Percentiles rank a stretch among this genome's conserved stretches.
These are phyloP conservation scores for Escallonia rubra DNA, from an alignment of 129 eudicot genomes.

Conservation along the genomic window DNA sequence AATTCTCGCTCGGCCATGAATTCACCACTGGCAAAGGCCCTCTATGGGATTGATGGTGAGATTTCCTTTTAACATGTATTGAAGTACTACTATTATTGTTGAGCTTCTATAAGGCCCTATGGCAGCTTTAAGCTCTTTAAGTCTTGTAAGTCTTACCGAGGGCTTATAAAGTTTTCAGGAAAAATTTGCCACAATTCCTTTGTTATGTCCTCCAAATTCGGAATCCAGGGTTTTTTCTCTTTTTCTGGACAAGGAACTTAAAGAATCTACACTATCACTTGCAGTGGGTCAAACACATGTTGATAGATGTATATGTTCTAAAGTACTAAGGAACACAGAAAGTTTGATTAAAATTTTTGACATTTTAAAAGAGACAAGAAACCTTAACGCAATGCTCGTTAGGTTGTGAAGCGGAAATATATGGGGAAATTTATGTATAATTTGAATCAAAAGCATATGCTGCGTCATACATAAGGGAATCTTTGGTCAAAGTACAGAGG, in stretches of 20 bases:
- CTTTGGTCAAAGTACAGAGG: too few relatives aligned
- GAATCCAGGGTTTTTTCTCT: too few relatives aligned
- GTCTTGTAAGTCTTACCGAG: too few relatives aligned
- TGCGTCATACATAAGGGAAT: too few relatives aligned
- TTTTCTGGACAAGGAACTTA: not conserved
- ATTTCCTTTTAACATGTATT: constrained; percentile 2
- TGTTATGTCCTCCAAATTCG: too few relatives aligned
- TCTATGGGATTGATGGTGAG: constrained; percentile 86
- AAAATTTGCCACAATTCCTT: too few relatives aligned
- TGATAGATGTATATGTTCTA: not conserved
- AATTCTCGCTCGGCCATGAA: constrained; percentile 94
- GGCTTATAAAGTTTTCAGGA: too few relatives aligned
- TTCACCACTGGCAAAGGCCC: constrained; percentile 78
- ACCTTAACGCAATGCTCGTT: too few relatives aligned
- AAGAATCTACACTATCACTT: not conserved
- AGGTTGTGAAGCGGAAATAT: too few relatives aligned
- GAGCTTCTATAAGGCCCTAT: not conserved
- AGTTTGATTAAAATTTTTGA: not conserved
- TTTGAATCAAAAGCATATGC: too few relatives aligned
- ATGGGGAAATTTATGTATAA: too few relatives aligned
- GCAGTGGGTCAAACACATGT: not conserved
- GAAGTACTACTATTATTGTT: not conserved
- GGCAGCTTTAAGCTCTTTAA: not conserved
- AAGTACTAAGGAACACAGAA: not conserved
- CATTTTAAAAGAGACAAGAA: too few relatives aligned